Base-by-base conservation (phyloP, 2,329 filamentous ascomycete species). In the Verticillium albo-atrum region DNA sequence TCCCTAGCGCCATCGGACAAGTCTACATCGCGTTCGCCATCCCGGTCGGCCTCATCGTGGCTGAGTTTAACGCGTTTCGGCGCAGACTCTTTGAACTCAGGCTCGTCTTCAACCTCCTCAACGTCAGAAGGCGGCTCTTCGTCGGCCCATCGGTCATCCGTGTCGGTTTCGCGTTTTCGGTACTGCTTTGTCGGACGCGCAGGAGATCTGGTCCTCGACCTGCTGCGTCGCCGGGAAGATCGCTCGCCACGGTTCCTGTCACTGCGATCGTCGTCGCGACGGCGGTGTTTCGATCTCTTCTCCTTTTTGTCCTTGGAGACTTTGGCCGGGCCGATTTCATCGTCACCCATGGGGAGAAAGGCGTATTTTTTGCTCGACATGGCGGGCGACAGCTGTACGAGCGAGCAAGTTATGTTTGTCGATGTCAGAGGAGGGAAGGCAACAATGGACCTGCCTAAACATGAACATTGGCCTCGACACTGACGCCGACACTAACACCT, bases 81-180 rank as follows among this genome's bases (percentile, higher is more conserved):
- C 2, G 88, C 84, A 0, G 90, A 89, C 64, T 90, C 87, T 52
- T 83, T 77, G 55, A 90, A 89, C 17, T 89, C 87, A 2, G 78
- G 77, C 55, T 81, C 80, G 25, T 81, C 79, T 4, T 78, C 78
- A 12, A 75, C 74, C 12, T 75, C 73, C 9, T 75, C 77, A 4
- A 72, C 70, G 17, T 77, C 76, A 0, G 81, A 78, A 0, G 72
- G 71, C 27, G 78, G 77, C 66, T 91, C 89, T 68, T 93, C 89
- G 66, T 95, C 91, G 1, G 87, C 91, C 91, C 92, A 96, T 58
- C 90, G 80, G 68, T 92, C 89, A 54, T 92, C 84, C 34, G 60
- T 69, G 64, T 73, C 69, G 65, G 72, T 62, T 64, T 75, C 72
- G 70, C 73, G 72, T 69, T 68, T 77, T 58, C 75, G 76, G 59